These are phyloP conservation scores for Fraxinus platypoda DNA, from an alignment of 305 asterid species.

Conservation along the genomic window DNA sequence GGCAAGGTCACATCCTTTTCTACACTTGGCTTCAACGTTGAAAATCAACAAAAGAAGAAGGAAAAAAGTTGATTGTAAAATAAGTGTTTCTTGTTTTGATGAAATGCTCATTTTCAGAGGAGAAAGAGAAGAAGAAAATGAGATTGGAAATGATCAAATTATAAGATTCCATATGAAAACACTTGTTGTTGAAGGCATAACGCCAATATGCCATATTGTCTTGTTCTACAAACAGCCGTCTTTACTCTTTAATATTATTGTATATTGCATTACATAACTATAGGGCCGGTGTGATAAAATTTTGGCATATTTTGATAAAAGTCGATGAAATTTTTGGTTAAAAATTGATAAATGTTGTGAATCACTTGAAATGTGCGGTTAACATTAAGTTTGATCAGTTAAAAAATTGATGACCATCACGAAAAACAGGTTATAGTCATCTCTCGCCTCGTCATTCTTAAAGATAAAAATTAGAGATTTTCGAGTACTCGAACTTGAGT, in stretches of 20 bases:
- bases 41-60: constrained; percentile 22
- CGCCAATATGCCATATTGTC: constrained; percentile 25
- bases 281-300: not conserved
- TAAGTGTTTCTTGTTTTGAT: constrained; percentile 14
- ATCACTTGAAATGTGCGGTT: too few species aligned
- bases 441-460: not conserved
- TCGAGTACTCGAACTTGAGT: not conserved
- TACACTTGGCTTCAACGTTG: constrained; percentile 51
- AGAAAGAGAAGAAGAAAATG: constrained; percentile 12
- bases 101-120: constrained; percentile 26
- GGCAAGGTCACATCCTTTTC: constrained; percentile 58
- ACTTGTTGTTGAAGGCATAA: constrained; percentile 22
- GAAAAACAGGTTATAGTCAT: too few species aligned
- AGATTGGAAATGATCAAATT: constrained; percentile 18
- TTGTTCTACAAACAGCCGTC: constrained; percentile 40
- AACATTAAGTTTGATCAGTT: too few species aligned
- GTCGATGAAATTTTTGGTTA: too few species aligned
- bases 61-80: constrained; percentile 5
- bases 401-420: not conserved
- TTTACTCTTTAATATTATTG: constrained; percentile 25
- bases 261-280: not conserved
- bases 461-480: not conserved
- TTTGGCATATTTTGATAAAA: too few species aligned
- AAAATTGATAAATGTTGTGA: too few species aligned
- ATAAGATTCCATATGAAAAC: constrained; percentile 33